Evolutionary conservation across 495 filamentous ascomycete genomes (phyloP).

Genomic region (Penicillium waksmanii): DNA sequence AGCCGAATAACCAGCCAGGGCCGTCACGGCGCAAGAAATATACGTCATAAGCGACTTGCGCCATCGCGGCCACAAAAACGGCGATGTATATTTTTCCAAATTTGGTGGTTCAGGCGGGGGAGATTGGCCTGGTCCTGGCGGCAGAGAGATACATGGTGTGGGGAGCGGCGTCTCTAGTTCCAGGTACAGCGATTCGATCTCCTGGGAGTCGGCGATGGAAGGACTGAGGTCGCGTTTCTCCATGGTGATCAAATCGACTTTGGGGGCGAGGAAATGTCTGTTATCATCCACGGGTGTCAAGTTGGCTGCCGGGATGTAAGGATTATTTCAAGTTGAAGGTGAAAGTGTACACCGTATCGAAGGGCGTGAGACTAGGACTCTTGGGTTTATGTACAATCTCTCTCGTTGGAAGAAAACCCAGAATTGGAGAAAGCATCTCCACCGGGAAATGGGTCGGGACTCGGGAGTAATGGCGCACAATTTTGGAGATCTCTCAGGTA

Average conservation of each 20-base stretch:
- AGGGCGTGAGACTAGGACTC: neutral
- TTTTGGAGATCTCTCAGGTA: neutral
- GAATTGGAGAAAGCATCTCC: constrained; percentile 5
- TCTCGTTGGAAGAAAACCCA: neutral
- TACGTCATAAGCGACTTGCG: constrained; percentile 75
- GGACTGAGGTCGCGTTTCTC: constrained; percentile 20
- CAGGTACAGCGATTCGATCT: constrained; percentile 71
- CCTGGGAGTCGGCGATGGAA: constrained; percentile 25
- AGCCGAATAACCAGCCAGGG: constrained; percentile 78
- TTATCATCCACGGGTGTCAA: neutral
- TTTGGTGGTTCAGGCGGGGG: constrained; percentile 61
- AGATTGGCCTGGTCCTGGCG: constrained; percentile 35
- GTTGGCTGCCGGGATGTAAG: neutral
- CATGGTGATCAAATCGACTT: constrained; percentile 16
- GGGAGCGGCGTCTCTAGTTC: constrained; percentile 72
- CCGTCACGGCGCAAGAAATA: constrained; percentile 75
- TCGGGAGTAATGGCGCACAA: neutral
- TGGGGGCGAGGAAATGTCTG: neutral
- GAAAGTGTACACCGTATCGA: neutral
- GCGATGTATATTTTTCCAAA: constrained; percentile 68
- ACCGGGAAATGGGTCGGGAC: neutral
- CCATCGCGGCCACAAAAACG: constrained; percentile 71
- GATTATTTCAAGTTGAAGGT: no score
- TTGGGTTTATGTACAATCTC: neutral
- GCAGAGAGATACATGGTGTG: constrained; percentile 49